Conservation (phyloP, 495 filamentous ascomycete species). For the Umbilicaria muhlenbergii region DNA sequence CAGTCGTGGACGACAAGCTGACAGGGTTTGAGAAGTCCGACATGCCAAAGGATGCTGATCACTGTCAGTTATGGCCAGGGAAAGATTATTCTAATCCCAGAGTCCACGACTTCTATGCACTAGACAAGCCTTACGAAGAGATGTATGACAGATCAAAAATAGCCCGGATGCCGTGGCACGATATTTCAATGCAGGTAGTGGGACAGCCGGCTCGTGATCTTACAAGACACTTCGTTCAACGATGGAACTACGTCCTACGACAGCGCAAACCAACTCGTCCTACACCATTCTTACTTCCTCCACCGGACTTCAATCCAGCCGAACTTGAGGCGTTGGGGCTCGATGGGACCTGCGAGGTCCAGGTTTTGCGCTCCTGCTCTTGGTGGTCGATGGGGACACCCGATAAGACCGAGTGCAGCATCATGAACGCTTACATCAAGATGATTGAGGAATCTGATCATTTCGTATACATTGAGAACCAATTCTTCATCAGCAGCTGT, state of each 20-base stretch:
- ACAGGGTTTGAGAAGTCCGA: conserved; percentile 80
- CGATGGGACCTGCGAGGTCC: conserved; percentile 86
- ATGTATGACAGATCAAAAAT: conserved; percentile 90
- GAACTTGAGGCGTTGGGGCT: conserved; percentile 81
- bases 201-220: conserved; percentile 91
- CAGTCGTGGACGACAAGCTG: conserved; percentile 78
- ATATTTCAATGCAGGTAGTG: conserved; percentile 96
- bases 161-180: conserved; percentile 97
- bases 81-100: conserved; percentile 98
- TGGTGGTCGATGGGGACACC: conserved; percentile 87
- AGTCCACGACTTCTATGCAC: conserved; percentile 83
- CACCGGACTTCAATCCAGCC: conserved; percentile 72
- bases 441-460: conserved; percentile 90
- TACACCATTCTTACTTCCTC: conserved; percentile 83
- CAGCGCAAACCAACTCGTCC: conserved; percentile 87
- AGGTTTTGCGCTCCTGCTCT: conserved; percentile 79
- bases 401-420: conserved; percentile 73
- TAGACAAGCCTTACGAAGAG: conserved; percentile 93
- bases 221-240: conserved; percentile 93
- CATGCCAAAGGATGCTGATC: conserved; percentile 71
- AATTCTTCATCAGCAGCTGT: conserved; percentile 95
- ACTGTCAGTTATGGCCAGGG: conserved; percentile 92
- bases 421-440: conserved; percentile 90
- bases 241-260: conserved; percentile 95
- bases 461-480: conserved; percentile 98